Evolutionary conservation across 345 rosid species (phyloP).

Genomic region (Eucalyptus decipiens): DNA sequence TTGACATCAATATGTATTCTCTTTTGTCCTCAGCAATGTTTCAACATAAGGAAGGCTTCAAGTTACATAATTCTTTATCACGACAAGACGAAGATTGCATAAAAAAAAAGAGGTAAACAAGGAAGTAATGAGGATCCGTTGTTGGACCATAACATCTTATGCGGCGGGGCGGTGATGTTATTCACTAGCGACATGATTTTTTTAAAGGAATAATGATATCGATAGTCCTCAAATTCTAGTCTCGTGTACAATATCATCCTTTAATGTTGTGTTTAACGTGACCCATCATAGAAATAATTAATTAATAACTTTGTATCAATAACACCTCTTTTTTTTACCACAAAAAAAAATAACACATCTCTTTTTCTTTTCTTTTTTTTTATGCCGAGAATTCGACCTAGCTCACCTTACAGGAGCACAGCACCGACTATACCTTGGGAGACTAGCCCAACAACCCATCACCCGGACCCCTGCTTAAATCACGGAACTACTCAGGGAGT

Average conservation of each 20-base stretch:
- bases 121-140: background rate
- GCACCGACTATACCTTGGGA: fast-evolving
- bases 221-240: too few species aligned
- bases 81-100: background rate
- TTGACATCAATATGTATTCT: background rate
- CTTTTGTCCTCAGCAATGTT: background rate
- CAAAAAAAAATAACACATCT: too few species aligned
- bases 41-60: background rate
- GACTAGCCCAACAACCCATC: too few species aligned
- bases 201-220: background rate
- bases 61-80: background rate
- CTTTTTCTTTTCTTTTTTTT: too few species aligned
- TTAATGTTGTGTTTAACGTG: too few species aligned
- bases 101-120: background rate
- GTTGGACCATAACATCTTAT: background rate
- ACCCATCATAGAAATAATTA: too few species aligned
- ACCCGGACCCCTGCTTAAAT: too few species aligned
- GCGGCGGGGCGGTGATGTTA: background rate
- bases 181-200: background rate
- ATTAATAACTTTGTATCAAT: too few species aligned
- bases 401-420: fast-evolving
- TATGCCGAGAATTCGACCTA: fast-evolving
- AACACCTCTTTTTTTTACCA: too few species aligned
- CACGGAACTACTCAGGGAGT: fast-evolving
- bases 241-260: too few species aligned